Evolutionary conservation across 1,284 basidiomycete genomes (phyloP), one percentile per base, ranked within the genome.

Genomic region (Coniferiporia weirii): DNA sequence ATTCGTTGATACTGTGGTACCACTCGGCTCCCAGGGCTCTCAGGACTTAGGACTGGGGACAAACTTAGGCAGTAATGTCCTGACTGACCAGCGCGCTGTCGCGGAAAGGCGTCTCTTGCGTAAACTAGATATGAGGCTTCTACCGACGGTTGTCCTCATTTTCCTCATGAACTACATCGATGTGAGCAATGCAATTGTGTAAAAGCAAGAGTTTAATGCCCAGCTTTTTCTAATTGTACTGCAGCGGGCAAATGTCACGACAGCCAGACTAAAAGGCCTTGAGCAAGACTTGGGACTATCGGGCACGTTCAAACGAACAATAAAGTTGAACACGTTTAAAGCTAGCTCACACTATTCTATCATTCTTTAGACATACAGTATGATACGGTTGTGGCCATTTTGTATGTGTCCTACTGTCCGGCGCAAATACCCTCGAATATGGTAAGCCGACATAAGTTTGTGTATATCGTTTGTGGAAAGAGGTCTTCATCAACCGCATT

Each of bases 161-260:
- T 86, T 77, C 64, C 75, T 87, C 59, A 80, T 87, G 81, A 87
- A 87, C 64, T 86, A 84, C 64, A 85, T 87, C 54, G 83, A 86
- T 65, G 84, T 85, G 60, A 57, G 78, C 71, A 13, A 27, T 3
- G 20, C 17, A 7, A 17, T 6, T 22, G 12, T 19, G 57, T 10
- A 12, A 3, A 3, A 12, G 15, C 38, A 40, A 10, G 2, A 40
- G 2, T 10, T 40, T 10, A 7, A 40, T 40, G 44, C 6, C 15
- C 5, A 63, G 44, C 13, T n/a, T 38, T 45, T 35, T 7, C 43
- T 32, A 50, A 46, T 53, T 54, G 47, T 52, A 38, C 47, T 43
- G 3, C 55, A 87, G 84, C 77, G 84, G n/a, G 79, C 76, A 34
- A 84, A 81, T 0, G 72, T 87, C 9, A 80, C 81, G 1, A 75